Conservation (phyloP, 1,284 basidiomycete genomes). For the Stereum hirsutum region DNA sequence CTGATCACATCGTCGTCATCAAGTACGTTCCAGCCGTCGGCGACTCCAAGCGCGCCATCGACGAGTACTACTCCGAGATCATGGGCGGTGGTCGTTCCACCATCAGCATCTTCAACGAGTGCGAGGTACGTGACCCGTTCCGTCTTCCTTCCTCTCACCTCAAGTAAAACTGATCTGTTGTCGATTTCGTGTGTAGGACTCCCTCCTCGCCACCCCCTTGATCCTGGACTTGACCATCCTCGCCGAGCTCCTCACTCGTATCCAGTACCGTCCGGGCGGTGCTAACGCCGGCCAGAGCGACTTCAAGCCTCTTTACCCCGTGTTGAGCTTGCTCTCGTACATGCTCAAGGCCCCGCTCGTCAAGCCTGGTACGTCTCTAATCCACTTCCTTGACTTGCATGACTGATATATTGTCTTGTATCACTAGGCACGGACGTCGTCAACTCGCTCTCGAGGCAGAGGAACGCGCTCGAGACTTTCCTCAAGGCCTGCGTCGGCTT, state of each 20-base stretch:
- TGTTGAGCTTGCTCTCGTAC: conserved; percentile 86
- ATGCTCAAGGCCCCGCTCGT: conserved; percentile 98
- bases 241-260: conserved; percentile 89
- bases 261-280: conserved; percentile 68
- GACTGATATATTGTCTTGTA: not conserved
- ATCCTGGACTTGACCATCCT: conserved; percentile 93
- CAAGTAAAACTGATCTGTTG: not conserved
- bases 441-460: conserved; percentile 92
- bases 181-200: conserved; percentile 43
- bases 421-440: conserved; percentile 73
- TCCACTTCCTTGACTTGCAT: conserved; percentile 2
- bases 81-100: conserved; percentile 76
- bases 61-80: conserved; percentile 97
- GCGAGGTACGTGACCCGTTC: conserved; percentile 60
- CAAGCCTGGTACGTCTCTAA: conserved; percentile 66
- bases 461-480: conserved; percentile 90
- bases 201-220: conserved; percentile 90
- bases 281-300: conserved; percentile 32
- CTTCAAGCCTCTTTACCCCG: conserved; percentile 79
- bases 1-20: conserved; percentile 96
- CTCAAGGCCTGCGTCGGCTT: conserved; percentile 88
- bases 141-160: not conserved
- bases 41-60: conserved; percentile 96
- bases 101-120: conserved; percentile 94
- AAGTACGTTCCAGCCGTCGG: conserved; percentile 93